These are phyloP conservation scores for Trichoderma harzianum DNA, from an alignment of 2,329 filamentous ascomycete species.

Conservation along the genomic window DNA sequence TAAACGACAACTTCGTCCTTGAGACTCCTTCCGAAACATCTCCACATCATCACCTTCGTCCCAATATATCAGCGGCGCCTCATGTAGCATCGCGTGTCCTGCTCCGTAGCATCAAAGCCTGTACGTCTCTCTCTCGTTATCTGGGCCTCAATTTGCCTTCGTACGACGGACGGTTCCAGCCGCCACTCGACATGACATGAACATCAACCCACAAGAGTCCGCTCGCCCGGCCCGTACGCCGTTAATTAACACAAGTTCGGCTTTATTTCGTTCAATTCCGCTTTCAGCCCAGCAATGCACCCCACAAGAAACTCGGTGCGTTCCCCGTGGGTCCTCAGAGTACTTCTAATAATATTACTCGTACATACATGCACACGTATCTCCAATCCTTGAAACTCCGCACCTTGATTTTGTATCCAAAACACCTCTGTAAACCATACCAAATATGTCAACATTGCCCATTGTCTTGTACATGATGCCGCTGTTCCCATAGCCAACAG, in stretches of 20 bases:
- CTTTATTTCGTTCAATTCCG: conserved; percentile 14
- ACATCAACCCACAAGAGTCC: background rate
- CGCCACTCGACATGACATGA: background rate
- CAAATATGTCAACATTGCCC: background rate
- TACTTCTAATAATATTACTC: background rate
- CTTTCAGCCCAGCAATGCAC: conserved; percentile 5
- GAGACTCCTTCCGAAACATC: background rate
- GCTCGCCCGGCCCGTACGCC: background rate
- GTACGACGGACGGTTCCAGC: background rate
- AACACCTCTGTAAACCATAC: background rate
- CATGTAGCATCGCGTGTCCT: background rate
- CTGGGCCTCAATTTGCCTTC: background rate
- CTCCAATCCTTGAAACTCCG: background rate
- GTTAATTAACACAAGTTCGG: background rate
- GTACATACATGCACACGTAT: background rate
- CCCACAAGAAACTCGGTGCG: background rate
- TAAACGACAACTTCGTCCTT: background rate
- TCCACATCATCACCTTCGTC: background rate
- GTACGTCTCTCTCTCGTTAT: background rate
- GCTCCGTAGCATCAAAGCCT: background rate
- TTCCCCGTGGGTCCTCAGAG: background rate
- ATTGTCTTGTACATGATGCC: background rate
- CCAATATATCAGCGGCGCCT: background rate
- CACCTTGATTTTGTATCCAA: background rate
- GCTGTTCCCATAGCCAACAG: background rate